These are phyloP conservation scores for Cadophora malorum DNA, from an alignment of 2,329 filamentous ascomycete species.

Conservation along the genomic window DNA sequence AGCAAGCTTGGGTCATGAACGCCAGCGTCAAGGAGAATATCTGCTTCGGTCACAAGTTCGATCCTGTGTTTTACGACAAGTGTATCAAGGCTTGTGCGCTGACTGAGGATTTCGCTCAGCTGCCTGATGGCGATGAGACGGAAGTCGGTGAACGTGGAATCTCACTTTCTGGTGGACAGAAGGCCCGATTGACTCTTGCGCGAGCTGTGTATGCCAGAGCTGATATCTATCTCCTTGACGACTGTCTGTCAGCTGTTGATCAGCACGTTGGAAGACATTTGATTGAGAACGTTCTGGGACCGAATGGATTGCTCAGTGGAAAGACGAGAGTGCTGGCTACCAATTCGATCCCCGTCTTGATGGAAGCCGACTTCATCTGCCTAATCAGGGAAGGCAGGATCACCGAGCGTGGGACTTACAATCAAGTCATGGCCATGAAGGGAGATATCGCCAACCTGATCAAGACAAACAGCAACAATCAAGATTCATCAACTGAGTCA, in stretches of 20 bases:
- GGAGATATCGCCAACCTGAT: slow-evolving; percentile 87
- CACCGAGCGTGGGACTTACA: slow-evolving; percentile 87
- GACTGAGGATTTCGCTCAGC: slow-evolving; percentile 84
- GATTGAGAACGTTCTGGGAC: slow-evolving; percentile 90
- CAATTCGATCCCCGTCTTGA: slow-evolving; percentile 90
- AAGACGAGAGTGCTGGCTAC: slow-evolving; percentile 95
- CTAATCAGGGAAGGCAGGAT: slow-evolving; percentile 84
- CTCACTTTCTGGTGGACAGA: slow-evolving; percentile 93
- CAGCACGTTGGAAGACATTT: slow-evolving; percentile 95
- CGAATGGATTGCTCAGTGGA: slow-evolving; percentile 78
- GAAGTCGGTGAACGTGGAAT: slow-evolving; percentile 97
- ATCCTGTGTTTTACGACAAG: slow-evolving; percentile 91
- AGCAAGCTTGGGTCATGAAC: slow-evolving; percentile 97
- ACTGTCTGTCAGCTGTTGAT: slow-evolving; percentile 96
- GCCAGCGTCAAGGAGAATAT: slow-evolving; percentile 98
- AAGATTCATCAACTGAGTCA: slow-evolving; percentile 54
- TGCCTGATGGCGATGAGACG: slow-evolving; percentile 95
- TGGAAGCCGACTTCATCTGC: slow-evolving; percentile 87
- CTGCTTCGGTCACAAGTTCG: slow-evolving; percentile 92
- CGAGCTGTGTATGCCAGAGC: slow-evolving; percentile 94
- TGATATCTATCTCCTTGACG: slow-evolving; percentile 95
- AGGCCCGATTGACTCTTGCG: slow-evolving; percentile 89
- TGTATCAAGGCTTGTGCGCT: slow-evolving; percentile 92
- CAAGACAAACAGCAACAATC: slow-evolving; percentile 68
- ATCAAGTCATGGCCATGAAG: slow-evolving; percentile 91